These are phyloP conservation scores for Plectosphaerella cucumerina DNA, from an alignment of 2,329 filamentous ascomycete genomes.

Conservation along the genomic window DNA sequence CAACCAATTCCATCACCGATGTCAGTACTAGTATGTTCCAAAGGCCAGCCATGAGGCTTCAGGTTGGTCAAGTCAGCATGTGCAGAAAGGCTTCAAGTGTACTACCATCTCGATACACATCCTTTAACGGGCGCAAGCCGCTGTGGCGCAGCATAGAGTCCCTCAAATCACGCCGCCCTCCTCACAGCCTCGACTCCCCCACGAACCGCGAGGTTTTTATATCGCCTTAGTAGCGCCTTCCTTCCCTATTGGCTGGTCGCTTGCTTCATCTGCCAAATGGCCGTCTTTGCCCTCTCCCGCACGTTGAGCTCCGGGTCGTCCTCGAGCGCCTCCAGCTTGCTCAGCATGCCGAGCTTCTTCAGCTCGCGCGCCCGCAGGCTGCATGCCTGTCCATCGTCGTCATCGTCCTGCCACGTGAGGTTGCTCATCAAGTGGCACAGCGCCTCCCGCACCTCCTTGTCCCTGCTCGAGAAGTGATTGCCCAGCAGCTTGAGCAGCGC, in stretches of 20 bases:
- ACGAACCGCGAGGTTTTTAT: too few species aligned
- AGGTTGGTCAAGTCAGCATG: too few species aligned
- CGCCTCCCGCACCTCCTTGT: slow-evolving; percentile 69
- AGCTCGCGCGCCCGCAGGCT: slow-evolving; percentile 65
- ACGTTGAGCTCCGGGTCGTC: slow-evolving; percentile 77
- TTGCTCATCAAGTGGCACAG: slow-evolving; percentile 85
- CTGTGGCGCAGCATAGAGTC: too few species aligned
- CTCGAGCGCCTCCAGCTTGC: slow-evolving; percentile 55
- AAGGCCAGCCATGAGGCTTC: too few species aligned
- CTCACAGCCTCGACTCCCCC: too few species aligned
- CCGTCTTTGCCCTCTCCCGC: slow-evolving; percentile 76
- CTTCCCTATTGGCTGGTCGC: slow-evolving; percentile 5
- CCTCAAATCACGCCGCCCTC: too few species aligned
- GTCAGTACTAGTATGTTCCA: too few species aligned
- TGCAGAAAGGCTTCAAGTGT: too few species aligned
- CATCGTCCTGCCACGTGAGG: slow-evolving; percentile 77
- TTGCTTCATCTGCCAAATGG: slow-evolving; percentile 65
- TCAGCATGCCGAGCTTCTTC: slow-evolving; percentile 65
- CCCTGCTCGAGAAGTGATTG: slow-evolving; percentile 68
- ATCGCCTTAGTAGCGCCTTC: not conserved
- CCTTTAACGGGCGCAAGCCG: too few species aligned
- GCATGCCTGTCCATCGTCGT: slow-evolving; percentile 60
- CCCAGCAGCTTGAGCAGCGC: slow-evolving; percentile 70
- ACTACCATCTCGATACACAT: too few species aligned
- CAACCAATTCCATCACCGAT: too few species aligned